Evolutionary conservation across 768 basidiomycete species (phyloP), one percentile per base, ranked within the genome.

Genomic region (Tulasnella sp.): DNA sequence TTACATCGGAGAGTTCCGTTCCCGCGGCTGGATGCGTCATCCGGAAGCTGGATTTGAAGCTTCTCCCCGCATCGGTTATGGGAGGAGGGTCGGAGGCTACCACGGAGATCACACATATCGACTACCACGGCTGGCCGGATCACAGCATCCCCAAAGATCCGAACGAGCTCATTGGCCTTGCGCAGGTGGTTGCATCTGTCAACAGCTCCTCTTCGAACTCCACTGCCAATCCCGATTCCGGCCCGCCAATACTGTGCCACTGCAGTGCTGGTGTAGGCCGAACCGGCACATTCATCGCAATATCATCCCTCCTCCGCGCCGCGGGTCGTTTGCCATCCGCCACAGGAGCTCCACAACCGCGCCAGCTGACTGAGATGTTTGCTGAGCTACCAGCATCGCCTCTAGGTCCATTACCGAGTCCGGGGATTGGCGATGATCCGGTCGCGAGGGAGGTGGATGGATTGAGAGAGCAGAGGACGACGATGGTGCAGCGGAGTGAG

Each of bases 191-290:
- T 10, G 22, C 54, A 19, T 50, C 53, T 3, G 42, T 53, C 24
- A 53, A 53, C 50, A 52, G 31, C 34, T 12, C 50, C 1, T 15
- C 24, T 5, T 42, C 31, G 59, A 17, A 31, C 22, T n/a, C 22
- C 57, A 4, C 30, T 53, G 51, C 22, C 12, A 12, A 12, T 17
- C 82, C 85, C 62, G 84, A 85, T n/a, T 38, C 34, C 5, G 34
- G 34, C 5, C 34, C 34, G 34, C 88, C 88, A 0, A 78, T 87
- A 62, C 78, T 92, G 65, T 78, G 88, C 29, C 81, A 86, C 62
- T 93, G 91, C 67, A 91, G 88, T 25, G 91, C 92, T 1, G 91
- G 91, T 3, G 76, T 92, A 60, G 91, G 91, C 2, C 78, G 91
- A 34, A 91, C 91, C 3, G 91, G 91, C 17, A 79, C 89, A 4